Evolutionary conservation across 2,329 filamentous ascomycete genomes (phyloP), one percentile per base, ranked within the genome.

Genomic region (Trichoderma gracile): DNA sequence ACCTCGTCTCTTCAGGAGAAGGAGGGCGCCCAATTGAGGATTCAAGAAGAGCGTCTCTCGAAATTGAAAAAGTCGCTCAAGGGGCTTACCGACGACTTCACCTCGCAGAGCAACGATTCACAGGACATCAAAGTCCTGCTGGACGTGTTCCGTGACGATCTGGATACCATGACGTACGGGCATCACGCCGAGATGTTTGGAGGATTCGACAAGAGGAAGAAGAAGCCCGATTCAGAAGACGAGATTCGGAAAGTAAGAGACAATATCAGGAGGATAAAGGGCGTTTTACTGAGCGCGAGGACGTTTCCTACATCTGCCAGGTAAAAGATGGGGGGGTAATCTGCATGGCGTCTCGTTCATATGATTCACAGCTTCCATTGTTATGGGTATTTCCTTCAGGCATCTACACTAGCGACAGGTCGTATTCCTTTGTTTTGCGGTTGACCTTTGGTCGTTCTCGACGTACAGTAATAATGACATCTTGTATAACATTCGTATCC

Each of bases 181-280:
- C 67, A 74, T 60, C 68, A 73, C 25, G 67, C 73, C 4, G 78
- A 80, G 25, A 78, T 77, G 65, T 67, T 77, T 60, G 73, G 76
- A 65, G 68, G 73, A 55, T 75, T 76, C 65, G 78, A 80, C 67
- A 78, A 79, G 15, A 77, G 77, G 19, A 75, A 75, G n/a, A 76
- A 74, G 33, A 79, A 74, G 68, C 75, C 76, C 56, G 86, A 86
- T 70, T 83, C 84, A 33, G 83, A 87, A 67, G 90, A 94, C 75
- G 89, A 91, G 76, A 87, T 92, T 70, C 86, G 86, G 67, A 86
- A 85, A 72, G 81, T 91, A 21, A 91, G 90, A 77, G 86, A 86
- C 68, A 90, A 89, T 67, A 93, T 96, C 58, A 80, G 91, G 68
- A 84, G 89, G 64, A 85, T 95, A 47, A 96, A 96, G 79, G 91